Conservation (phyloP, 78 protist genomes). For the Dictyostelium brefeldianum region DNA sequence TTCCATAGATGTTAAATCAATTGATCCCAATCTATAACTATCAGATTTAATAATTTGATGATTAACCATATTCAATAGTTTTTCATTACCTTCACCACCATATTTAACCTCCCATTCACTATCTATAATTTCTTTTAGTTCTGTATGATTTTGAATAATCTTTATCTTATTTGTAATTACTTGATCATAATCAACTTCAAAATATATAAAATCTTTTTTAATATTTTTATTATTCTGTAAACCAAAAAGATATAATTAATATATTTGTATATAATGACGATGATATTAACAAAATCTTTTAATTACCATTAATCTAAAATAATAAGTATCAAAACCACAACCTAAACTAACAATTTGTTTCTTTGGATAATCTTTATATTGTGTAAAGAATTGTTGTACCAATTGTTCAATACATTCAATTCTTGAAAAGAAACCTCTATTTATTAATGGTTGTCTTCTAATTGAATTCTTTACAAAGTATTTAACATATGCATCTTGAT, state of each 20-base stretch:
- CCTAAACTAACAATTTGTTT: conserved; percentile 78
- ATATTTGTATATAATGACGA: background rate
- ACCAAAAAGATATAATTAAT: background rate
- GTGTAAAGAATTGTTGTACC: conserved; percentile 28
- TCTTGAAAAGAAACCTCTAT: conserved; percentile 77
- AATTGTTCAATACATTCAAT: conserved; percentile 60
- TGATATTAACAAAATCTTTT: background rate
- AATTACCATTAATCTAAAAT: conserved; percentile 63
- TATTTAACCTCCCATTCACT: background rate
- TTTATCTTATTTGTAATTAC: conserved; percentile 65
- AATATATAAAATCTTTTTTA: conserved; percentile 28
- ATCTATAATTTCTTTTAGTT: background rate
- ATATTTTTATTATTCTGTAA: background rate
- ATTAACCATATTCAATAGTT: background rate
- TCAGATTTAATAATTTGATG: background rate
- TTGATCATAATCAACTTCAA: conserved; percentile 70
- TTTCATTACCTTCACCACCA: background rate
- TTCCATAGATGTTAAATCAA: conserved; percentile 37
- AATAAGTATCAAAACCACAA: conserved; percentile 76
- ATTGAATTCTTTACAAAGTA: conserved; percentile 69
- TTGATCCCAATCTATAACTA: conserved; percentile 28
- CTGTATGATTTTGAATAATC: conserved; percentile 32
- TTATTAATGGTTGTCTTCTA: conserved; percentile 80
- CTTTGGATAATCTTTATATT: background rate
- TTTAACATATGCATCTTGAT: conserved; percentile 58